A percentile compares a stretch with the other conserved stretches of the same genome.
These are phyloP conservation scores for Rhododendron molle DNA, from an alignment of 148 eudicot genomes.

Conservation along the genomic window DNA sequence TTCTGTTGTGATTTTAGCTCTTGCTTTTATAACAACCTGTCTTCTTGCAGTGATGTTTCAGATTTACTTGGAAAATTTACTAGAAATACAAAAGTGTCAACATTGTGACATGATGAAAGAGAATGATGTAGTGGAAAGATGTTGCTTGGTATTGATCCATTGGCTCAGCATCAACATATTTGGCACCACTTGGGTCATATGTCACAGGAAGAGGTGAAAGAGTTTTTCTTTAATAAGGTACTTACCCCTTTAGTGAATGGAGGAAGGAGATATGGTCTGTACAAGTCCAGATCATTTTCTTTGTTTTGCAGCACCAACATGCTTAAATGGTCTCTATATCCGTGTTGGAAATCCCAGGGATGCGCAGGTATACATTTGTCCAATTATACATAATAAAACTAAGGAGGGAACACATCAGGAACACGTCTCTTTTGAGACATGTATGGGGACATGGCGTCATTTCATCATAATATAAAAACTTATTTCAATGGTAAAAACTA, in stretches of 20 bases:
- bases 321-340: neutral
- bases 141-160: neutral
- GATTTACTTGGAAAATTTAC: neutral
- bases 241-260: neutral
- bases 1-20: neutral
- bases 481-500: neutral
- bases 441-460: neutral
- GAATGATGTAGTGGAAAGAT: neutral
- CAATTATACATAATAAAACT: neutral
- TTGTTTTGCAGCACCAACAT: neutral
- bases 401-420: neutral
- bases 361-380: neutral
- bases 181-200: neutral
- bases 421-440: neutral
- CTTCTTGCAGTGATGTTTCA: neutral
- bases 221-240: neutral
- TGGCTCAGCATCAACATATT: neutral
- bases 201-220: neutral
- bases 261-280: neutral
- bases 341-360: neutral
- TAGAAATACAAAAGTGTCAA: neutral
- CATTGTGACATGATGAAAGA: neutral
- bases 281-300: neutral
- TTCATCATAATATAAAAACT: neutral
- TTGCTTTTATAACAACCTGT: neutral